Conservation (phyloP, 441 rosid genomes). For the Dalechampia spathulata region DNA sequence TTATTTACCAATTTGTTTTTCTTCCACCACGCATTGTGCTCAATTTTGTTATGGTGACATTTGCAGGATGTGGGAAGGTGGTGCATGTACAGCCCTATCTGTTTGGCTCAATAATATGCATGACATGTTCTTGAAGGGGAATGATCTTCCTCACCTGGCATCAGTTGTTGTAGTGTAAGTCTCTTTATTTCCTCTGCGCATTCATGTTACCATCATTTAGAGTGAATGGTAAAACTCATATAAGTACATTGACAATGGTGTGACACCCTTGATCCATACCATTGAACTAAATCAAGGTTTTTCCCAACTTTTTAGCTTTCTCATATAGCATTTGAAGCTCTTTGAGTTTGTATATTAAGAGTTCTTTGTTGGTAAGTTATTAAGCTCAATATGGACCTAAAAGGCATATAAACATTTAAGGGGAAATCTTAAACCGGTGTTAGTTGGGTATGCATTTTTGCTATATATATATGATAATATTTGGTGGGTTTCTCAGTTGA, state of each 20-base stretch:
- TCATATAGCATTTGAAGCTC: not conserved
- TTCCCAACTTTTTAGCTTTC: not conserved
- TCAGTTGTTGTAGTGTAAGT: constrained; percentile 85
- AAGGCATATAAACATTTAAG: not conserved
- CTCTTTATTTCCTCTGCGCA: constrained; percentile 7
- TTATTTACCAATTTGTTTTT: constrained; percentile 1
- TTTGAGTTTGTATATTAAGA: not conserved
- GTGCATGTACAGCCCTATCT: constrained; percentile 65
- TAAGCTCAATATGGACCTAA: not conserved
- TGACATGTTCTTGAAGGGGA: constrained; percentile 43
- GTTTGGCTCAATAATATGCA: constrained; percentile 70
- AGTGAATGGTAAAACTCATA: not conserved
- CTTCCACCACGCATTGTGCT: constrained; percentile 2
- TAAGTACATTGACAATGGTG: not conserved
- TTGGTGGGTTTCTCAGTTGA: constrained; percentile 7
- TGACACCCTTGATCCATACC: no score
- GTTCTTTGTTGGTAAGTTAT: not conserved
- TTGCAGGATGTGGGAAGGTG: constrained; percentile 91
- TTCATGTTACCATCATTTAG: not conserved
- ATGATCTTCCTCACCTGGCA: constrained; percentile 80
- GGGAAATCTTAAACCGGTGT: not conserved
- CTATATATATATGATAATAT: not conserved
- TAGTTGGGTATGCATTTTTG: not conserved
- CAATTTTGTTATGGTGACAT: constrained; percentile 20
- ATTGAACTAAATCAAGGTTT: no score